These are phyloP conservation scores for Tricholoma sp. DNA, from an alignment of 768 basidiomycete species.

Conservation along the genomic window DNA sequence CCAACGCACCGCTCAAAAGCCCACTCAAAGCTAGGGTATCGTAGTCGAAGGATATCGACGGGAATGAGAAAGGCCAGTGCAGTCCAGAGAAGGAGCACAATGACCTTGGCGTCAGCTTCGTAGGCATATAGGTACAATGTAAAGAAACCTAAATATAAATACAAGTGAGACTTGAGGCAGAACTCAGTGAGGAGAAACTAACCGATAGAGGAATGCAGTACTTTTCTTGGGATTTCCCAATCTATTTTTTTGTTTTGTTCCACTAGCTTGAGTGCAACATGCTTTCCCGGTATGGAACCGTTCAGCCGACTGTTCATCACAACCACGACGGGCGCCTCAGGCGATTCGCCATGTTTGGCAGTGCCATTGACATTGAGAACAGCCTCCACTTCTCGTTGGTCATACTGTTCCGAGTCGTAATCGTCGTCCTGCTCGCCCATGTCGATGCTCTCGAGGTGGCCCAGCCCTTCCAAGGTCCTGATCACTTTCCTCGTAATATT, in stretches of 20 bases:
- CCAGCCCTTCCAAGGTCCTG: slow-evolving; percentile 41
- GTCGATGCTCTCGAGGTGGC: slow-evolving; percentile 32
- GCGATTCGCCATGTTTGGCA: slow-evolving; percentile 2
- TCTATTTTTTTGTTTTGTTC: slow-evolving; percentile 42
- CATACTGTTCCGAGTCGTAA: slow-evolving; percentile 19
- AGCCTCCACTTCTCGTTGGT: slow-evolving; percentile 21
- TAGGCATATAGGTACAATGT: slow-evolving; percentile 37
- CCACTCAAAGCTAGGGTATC: slow-evolving; percentile 56
- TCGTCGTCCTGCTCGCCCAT: slow-evolving; percentile 32
- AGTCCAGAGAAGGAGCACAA: slow-evolving; percentile 59
- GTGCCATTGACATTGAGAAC: slow-evolving; percentile 11
- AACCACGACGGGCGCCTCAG: not conserved
- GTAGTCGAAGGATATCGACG: slow-evolving; percentile 73
- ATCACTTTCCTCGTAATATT: slow-evolving; percentile 47
- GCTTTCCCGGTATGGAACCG: not conserved
- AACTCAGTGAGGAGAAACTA: slow-evolving; percentile 20
- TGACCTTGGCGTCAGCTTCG: slow-evolving; percentile 57
- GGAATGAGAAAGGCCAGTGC: slow-evolving; percentile 65
- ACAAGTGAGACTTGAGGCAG: slow-evolving; percentile 3
- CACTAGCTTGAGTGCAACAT: not conserved
- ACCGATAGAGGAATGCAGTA: slow-evolving; percentile 88
- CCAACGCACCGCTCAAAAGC: slow-evolving; percentile 70
- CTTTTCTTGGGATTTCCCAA: slow-evolving; percentile 89
- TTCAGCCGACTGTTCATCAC: slow-evolving; percentile 1
- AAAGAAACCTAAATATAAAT: slow-evolving; percentile 29